These are phyloP conservation scores for Ceratonia siliqua DNA, from an alignment of 306 rosid species.

Conservation along the genomic window DNA sequence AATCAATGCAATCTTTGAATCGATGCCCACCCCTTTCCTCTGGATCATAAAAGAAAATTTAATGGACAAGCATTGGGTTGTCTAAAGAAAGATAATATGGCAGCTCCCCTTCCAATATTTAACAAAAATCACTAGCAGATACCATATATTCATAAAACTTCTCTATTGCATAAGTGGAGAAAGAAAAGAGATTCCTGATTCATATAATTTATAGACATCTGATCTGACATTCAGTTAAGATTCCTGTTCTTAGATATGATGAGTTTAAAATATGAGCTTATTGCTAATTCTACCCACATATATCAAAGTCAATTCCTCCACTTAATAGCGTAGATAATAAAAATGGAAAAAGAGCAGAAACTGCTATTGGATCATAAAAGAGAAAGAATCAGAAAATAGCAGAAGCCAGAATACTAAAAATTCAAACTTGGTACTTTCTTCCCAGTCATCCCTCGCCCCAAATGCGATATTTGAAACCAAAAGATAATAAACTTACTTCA, in stretches of 20 bases:
- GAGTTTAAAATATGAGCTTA: background rate
- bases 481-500: conserved; percentile 38
- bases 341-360: background rate
- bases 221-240: background rate
- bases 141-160: background rate
- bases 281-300: background rate
- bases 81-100: background rate
- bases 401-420: background rate
- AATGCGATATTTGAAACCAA: background rate
- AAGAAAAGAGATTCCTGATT: background rate
- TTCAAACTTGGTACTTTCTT: background rate
- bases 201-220: background rate
- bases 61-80: background rate
- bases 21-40: background rate
- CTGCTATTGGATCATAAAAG: background rate
- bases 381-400: background rate
- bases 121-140: background rate
- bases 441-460: background rate
- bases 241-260: background rate
- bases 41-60: background rate
- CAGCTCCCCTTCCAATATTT: background rate
- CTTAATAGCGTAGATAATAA: background rate
- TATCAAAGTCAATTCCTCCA: background rate
- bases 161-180: background rate
- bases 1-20: background rate